Evolutionary conservation across 495 filamentous ascomycete genomes (phyloP).

Genomic region (Venustampulla echinocandica): DNA sequence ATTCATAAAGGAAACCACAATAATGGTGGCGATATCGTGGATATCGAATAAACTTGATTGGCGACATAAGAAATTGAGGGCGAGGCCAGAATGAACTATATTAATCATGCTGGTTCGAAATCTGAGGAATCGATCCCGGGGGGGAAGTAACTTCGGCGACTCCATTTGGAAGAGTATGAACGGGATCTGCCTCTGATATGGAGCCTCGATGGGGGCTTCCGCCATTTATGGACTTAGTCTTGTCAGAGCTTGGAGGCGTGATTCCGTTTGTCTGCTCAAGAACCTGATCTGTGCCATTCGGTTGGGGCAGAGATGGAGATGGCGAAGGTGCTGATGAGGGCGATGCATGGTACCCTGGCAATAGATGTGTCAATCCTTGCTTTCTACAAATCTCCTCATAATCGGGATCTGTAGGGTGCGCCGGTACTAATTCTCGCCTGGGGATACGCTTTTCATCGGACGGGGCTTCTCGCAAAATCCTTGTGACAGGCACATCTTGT

Average conservation of each 20-base stretch:
- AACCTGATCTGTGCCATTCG: neutral
- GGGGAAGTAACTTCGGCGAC: neutral
- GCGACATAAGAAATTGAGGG: no score
- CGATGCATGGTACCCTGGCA: slow-evolving; percentile 16
- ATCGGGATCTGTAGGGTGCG: slow-evolving; percentile 37
- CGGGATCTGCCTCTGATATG: neutral
- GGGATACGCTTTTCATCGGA: slow-evolving; percentile 34
- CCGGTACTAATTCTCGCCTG: slow-evolving; percentile 35
- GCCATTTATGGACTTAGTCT: slow-evolving; percentile 20
- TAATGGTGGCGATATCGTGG: no score
- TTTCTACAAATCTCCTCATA: slow-evolving; percentile 37
- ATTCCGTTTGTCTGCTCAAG: slow-evolving; percentile 19
- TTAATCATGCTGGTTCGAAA: no score
- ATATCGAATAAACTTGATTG: no score
- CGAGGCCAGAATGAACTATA: no score
- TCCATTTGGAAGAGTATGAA: slow-evolving; percentile 13
- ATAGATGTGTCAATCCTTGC: slow-evolving; percentile 34
- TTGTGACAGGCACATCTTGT: slow-evolving; percentile 26
- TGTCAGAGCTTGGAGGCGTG: slow-evolving; percentile 20
- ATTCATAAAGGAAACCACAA: no score
- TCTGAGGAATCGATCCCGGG: neutral
- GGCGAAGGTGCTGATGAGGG: slow-evolving; percentile 7
- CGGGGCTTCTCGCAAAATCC: slow-evolving; percentile 35
- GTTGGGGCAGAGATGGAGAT: neutral
- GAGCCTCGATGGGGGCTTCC: slow-evolving; percentile 13